Evolutionary conservation across 371 early-diverging fungal genomes (phyloP).

Genomic region (Paraphysoderma sedebokerense): DNA sequence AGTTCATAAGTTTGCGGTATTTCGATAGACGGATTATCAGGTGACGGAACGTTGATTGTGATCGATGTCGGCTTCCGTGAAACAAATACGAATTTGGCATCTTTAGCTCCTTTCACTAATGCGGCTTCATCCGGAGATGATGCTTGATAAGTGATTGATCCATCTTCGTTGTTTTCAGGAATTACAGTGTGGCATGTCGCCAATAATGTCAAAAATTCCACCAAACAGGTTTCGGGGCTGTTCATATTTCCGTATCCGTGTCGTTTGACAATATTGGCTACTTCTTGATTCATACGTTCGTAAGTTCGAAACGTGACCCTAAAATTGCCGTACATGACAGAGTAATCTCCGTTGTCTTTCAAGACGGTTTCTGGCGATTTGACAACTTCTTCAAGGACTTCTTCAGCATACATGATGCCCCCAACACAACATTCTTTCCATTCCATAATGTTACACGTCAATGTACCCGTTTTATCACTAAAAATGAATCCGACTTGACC

Average conservation of each 20-base stretch:
- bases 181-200: conserved; percentile 93
- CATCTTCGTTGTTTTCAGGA: conserved; percentile 52
- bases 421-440: conserved; percentile 68
- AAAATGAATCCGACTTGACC: conserved; percentile 80
- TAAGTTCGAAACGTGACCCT: too few relatives aligned
- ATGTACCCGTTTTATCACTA: conserved; percentile 86
- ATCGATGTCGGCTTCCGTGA: conserved; percentile 60
- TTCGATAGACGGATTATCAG: too few relatives aligned
- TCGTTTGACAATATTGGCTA: too few relatives aligned
- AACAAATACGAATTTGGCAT: conserved; percentile 35
- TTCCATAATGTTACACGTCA: conserved; percentile 93
- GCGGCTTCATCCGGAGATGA: conserved; percentile 84
- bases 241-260: background rate
- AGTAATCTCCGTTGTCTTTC: too few relatives aligned
- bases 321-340: too few relatives aligned
- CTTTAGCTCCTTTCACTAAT: conserved; percentile 58
- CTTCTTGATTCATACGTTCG: too few relatives aligned
- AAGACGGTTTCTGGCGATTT: too few relatives aligned
- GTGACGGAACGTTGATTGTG: conserved; percentile 42
- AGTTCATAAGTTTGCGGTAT: conserved; percentile 56
- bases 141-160: conserved; percentile 63
- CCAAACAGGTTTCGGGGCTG: background rate
- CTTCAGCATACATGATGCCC: conserved; percentile 50
- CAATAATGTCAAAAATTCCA: conserved; percentile 21
- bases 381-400: conserved; percentile 49